Percentiles rank a stretch among this genome's conserved stretches.
These are phyloP conservation scores for Gigaspora rosea DNA, from an alignment of 192 early-diverging fungal genomes.

Conservation along the genomic window DNA sequence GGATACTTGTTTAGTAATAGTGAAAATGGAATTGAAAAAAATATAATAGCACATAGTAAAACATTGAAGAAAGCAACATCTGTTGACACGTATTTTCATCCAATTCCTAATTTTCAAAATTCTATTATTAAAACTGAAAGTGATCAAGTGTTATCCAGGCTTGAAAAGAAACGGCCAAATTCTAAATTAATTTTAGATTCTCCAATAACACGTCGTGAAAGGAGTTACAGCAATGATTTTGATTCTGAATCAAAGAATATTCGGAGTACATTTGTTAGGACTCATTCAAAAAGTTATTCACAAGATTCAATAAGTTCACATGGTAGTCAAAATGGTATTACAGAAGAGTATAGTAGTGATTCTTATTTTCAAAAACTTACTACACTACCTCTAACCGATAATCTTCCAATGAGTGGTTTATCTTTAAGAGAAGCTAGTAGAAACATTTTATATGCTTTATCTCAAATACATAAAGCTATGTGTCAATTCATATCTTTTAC, in stretches of 20 bases:
- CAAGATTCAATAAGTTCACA: slow-evolving; percentile 35
- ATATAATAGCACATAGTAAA: background rate
- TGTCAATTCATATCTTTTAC: slow-evolving; percentile 43
- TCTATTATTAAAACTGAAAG: background rate
- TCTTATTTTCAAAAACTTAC: slow-evolving; percentile 45
- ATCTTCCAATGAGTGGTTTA: slow-evolving; percentile 38
- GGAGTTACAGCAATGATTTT: slow-evolving; percentile 28
- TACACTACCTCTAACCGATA: slow-evolving; percentile 23
- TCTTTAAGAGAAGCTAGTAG: slow-evolving; percentile 44
- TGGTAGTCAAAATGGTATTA: slow-evolving; percentile 15
- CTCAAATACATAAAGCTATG: slow-evolving; percentile 46
- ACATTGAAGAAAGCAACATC: slow-evolving; percentile 1
- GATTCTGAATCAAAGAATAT: background rate
- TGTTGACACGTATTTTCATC: background rate
- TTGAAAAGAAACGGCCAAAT: slow-evolving; percentile 7
- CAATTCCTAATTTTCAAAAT: background rate
- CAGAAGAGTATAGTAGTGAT: slow-evolving; percentile 38
- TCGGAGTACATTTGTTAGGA: slow-evolving; percentile 25
- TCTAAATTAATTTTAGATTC: slow-evolving; percentile 17
- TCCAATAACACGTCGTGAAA: background rate
- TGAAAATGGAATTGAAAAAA: background rate
- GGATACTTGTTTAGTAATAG: background rate
- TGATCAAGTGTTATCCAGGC: background rate
- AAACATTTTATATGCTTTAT: slow-evolving; percentile 47
- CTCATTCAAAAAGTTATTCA: slow-evolving; percentile 45